These are phyloP conservation scores for Aspergillus nanangensis DNA, from an alignment of 495 filamentous ascomycete genomes.

Conservation along the genomic window DNA sequence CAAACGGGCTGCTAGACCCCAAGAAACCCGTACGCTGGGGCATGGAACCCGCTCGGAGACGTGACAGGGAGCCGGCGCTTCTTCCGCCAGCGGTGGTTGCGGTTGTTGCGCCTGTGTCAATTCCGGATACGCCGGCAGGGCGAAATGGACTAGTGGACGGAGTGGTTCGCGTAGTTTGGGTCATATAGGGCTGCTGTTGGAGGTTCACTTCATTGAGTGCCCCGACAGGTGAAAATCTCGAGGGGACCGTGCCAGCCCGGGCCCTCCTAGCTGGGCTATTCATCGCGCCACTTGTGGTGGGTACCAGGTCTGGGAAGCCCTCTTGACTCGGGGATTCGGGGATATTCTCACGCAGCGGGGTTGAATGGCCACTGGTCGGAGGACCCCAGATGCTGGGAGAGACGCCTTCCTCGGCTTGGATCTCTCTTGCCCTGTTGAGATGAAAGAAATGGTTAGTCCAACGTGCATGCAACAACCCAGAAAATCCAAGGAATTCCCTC, in stretches of 20 bases:
- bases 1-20: conserved; percentile 67
- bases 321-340: conserved; percentile 94
- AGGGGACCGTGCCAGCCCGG: conserved; percentile 94
- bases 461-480: too few species aligned
- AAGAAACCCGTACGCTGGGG: conserved; percentile 75
- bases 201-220: conserved; percentile 53
- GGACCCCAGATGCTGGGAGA: conserved; percentile 89
- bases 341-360: conserved; percentile 92
- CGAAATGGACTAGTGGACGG: conserved; percentile 91
- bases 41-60: conserved; percentile 91
- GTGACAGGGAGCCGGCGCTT: conserved; percentile 72
- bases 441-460: conserved; percentile 1
- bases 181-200: conserved; percentile 62
- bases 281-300: conserved; percentile 54
- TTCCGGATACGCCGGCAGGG: conserved; percentile 64
- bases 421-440: conserved; percentile 74
- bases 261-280: conserved; percentile 63
- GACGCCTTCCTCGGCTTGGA: conserved; percentile 93
- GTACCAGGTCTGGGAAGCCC: conserved; percentile 86
- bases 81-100: conserved; percentile 38
- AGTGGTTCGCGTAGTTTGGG: conserved; percentile 82
- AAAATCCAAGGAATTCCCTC: conserved; percentile 39
- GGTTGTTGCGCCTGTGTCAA: conserved; percentile 54
- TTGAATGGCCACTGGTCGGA: conserved; percentile 91
- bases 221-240: conserved; percentile 77